Evolutionary conservation across 2,329 filamentous ascomycete genomes (phyloP), one percentile per base, ranked within the genome.

Genomic region (Neofusicoccum umdonicola): DNA sequence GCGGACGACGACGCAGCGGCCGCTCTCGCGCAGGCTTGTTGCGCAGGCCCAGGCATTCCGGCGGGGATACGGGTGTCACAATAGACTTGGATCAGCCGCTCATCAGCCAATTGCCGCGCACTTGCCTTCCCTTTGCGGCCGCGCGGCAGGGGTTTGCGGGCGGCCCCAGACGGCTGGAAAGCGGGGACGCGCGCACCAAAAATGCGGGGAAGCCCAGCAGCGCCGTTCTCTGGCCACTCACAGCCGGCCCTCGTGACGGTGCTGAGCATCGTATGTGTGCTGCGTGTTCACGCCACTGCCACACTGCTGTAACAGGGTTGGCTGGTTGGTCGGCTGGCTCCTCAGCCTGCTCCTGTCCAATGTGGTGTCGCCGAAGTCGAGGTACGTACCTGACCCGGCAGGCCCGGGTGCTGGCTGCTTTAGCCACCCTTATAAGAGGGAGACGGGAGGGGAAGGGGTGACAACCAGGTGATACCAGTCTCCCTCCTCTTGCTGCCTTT

Each of bases 131-230:
- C 34, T 19, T 47, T 47, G 56, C 31, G 56, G 56, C 42, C 56
- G 9, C 27, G 12, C 17, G 56, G 39, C 56, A 60, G 56, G 56
- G 56, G 41, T 39, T 35, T 60, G 42, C 56, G 56, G 56, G 42
- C 56, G 56, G 56, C 56, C 56, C 56, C 56, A 60, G 56, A 60
- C 56, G 56, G 41, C 56, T 60, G 56, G 56, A 47, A 60, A 60
- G 56, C 56, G 56, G 56, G 56, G 56, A 47, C 27, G 31, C 31
- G 39, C 22, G 22, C 27, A 60, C 41, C 56, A 47, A 17, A 58
- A 60, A 60, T 60, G 56, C 56, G 56, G 56, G 56, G 56, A 47
- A 60, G 41, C 15, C 27, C 17, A 60, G 27, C 11, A 35, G 31
- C 17, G 12, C 39, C 39, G 9, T 22, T 19, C 15, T 34, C 13